A percentile compares a stretch with the other conserved stretches of the same genome.
These are phyloP conservation scores for Pythium apleroticum DNA, from an alignment of 352 stramenopile species.

Conservation along the genomic window DNA sequence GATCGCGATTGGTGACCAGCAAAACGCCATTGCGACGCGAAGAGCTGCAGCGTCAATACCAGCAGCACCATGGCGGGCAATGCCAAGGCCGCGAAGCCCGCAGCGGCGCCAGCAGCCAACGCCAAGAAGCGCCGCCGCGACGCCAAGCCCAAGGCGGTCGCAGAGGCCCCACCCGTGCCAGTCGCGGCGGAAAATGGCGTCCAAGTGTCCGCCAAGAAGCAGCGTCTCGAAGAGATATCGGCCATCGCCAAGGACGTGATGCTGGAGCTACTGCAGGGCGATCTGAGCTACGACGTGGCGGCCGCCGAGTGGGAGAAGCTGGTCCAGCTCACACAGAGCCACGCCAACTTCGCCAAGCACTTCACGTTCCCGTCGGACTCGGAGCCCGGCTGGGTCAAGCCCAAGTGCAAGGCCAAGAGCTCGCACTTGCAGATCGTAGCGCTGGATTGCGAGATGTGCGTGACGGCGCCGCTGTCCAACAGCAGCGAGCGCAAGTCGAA, in stretches of 20 bases:
- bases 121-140: constrained; percentile 40
- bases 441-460: constrained; percentile 88
- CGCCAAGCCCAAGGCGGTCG: constrained; percentile 12
- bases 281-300: constrained; percentile 54
- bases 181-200: not conserved
- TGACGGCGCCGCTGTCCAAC: constrained; percentile 38
- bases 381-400: constrained; percentile 52
- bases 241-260: constrained; percentile 73
- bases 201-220: constrained; percentile 48
- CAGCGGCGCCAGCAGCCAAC: not conserved
- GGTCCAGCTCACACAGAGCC: constrained; percentile 60
- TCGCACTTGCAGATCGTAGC: constrained; percentile 70
- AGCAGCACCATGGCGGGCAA: constrained; percentile 16
- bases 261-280: constrained; percentile 51
- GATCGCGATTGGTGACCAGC: constrained; percentile 24
- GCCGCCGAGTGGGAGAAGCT: constrained; percentile 70
- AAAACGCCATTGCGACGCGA: constrained; percentile 7
- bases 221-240: constrained; percentile 60
- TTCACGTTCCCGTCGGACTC: constrained; percentile 52
- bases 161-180: not conserved
- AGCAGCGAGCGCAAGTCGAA: constrained; percentile 41
- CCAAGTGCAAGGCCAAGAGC: constrained; percentile 60
- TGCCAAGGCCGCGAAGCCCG: constrained; percentile 6
- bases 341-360: constrained; percentile 54
- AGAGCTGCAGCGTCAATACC: not conserved